Conservation (phyloP, 768 basidiomycete species). For the Hypholoma fasciculare region DNA sequence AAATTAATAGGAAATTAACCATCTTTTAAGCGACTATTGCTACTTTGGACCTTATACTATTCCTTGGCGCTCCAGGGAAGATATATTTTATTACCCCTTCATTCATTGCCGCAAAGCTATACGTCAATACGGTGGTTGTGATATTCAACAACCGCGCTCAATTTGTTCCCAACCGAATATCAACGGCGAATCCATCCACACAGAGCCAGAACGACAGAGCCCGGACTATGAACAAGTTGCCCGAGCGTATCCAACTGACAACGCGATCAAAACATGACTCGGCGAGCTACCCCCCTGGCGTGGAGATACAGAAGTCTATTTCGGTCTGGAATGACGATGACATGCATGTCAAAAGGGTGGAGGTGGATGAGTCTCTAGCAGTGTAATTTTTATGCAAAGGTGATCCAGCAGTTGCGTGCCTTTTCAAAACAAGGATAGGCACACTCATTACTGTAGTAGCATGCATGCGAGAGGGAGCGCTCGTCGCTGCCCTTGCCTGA, state of each 20-base stretch:
- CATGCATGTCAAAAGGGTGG: background rate
- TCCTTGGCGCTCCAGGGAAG: slow-evolving; percentile 1
- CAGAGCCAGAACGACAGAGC: background rate
- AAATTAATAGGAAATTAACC: background rate
- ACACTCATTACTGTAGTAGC: too few species aligned
- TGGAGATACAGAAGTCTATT: background rate
- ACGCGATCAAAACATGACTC: background rate
- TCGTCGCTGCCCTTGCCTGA: too few species aligned
- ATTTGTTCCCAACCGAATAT: background rate
- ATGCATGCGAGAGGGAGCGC: too few species aligned
- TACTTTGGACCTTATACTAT: background rate
- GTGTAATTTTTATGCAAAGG: too few species aligned
- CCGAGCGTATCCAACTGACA: background rate
- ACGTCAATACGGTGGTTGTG: slow-evolving; percentile 1
- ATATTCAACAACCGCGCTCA: slow-evolving; percentile 1
- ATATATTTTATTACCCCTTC: background rate
- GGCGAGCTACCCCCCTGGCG: background rate
- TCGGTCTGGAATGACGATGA: background rate
- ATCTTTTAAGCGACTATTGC: background rate
- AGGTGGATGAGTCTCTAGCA: background rate
- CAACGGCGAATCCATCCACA: background rate
- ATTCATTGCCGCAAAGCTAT: background rate
- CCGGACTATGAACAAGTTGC: background rate
- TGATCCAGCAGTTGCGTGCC: too few species aligned
- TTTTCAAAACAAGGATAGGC: too few species aligned